A percentile compares a stretch with the other conserved stretches of the same genome.
phyloP scores from a whole-genome alignment of 345 rosid genomes.

The Theobroma cacao region DNA sequence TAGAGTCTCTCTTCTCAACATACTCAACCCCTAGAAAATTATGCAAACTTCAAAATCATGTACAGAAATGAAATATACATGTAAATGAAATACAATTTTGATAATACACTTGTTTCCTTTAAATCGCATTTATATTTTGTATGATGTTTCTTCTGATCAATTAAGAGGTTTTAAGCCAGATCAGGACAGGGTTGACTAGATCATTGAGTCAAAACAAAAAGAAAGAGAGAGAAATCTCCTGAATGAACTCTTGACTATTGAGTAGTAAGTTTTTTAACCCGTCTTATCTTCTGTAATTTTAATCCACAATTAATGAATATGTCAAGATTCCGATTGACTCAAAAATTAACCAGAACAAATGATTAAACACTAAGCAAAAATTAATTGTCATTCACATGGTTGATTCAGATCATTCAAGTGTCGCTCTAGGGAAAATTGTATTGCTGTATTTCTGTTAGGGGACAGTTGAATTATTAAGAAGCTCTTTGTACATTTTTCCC shows the following conservation, averaged over 20 bases:
- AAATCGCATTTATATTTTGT: background rate
- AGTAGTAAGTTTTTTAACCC: background rate
- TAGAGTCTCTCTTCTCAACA: conserved; percentile 31
- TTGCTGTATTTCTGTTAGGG: background rate
- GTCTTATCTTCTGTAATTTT: background rate
- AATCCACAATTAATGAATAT: background rate
- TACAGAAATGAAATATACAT: conserved; percentile 9
- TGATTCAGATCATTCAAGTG: background rate
- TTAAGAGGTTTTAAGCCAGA: background rate
- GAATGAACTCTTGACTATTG: background rate
- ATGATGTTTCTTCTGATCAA: background rate
- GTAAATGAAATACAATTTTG: background rate
- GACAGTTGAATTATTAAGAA: background rate
- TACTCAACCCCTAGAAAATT: background rate
- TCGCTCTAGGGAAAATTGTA: background rate
- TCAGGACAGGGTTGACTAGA: background rate
- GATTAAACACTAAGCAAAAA: background rate
- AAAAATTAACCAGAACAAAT: background rate
- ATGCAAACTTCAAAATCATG: conserved; percentile 15
- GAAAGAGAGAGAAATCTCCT: background rate
- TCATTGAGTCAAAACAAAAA: background rate
- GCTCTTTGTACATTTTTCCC: background rate
- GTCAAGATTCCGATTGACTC: conserved; percentile 24
- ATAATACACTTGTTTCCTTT: background rate
- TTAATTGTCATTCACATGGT: background rate